Evolutionary conservation across 2,329 filamentous ascomycete species (phyloP), one percentile per base, ranked within the genome.

Genomic region (Rhinocladiella mackenziei): DNA sequence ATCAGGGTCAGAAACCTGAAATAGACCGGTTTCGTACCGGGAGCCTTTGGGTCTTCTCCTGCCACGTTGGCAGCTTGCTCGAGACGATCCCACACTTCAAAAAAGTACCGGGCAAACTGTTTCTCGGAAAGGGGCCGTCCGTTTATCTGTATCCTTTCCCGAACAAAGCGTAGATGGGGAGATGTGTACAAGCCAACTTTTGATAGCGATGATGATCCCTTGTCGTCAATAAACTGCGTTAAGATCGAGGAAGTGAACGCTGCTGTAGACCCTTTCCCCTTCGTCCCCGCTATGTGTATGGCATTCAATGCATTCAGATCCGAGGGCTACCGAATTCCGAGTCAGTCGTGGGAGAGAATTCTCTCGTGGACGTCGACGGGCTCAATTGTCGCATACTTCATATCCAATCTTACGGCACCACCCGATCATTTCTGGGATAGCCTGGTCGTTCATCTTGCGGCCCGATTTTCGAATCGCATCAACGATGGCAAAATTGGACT

Each of bases 1-100:
- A 96, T 77, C 26, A 98, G 73, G 0, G 91, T 96, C 60, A 98
- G 65, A 61, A 86, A 96, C 19, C 91, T 83, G 64, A 97, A 97
- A 65, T 94, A 97, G 39, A 89, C 85, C 0, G 92, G 92, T 63
- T 94, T 94, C 1, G 78, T 78, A 1, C 65, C 67, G 0, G 70
- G 67, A 13, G 66, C 66, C n/a, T 66, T 63, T 1, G 81, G 73
- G 37, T 75, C 66, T 33, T 66, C 56, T 0, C 78, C 77, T 23
- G 37, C 39, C 10, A 72, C 73, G 10, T 72, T 71, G 1, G 71
- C 74, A 6, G 74, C 69, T 25, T 71, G 66, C 43, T 79, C 78
- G 2, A 84, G 61, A 3, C 71, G 71, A 54, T 89, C 85, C 88
- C 88, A 95, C 22, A 89, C 70, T 58, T 91, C 82, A 62, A 88